These are phyloP conservation scores for Alternaria burnsii DNA, from an alignment of 2,329 filamentous ascomycete species.

Conservation along the genomic window DNA sequence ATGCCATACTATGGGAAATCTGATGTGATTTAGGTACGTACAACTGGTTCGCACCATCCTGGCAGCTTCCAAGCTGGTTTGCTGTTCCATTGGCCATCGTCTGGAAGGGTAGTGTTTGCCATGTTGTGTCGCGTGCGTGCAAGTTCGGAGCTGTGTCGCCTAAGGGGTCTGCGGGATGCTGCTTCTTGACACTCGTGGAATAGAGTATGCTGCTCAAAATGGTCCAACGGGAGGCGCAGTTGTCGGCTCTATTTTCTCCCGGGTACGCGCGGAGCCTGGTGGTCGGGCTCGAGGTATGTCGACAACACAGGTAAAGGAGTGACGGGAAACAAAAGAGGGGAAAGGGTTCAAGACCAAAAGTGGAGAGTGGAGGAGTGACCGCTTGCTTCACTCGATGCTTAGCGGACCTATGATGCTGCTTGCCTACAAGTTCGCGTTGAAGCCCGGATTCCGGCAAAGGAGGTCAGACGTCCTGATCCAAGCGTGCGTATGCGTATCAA, in stretches of 20 bases:
- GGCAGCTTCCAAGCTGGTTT: slow-evolving; percentile 54
- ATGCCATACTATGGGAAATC: background rate
- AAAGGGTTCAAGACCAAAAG: slow-evolving; percentile 1
- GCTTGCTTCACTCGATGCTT: slow-evolving; percentile 13
- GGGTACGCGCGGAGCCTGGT: background rate
- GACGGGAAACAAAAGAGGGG: slow-evolving; percentile 5
- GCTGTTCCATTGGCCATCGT: slow-evolving; percentile 48
- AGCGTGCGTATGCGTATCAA: slow-evolving; percentile 14
- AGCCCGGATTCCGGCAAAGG: slow-evolving; percentile 11
- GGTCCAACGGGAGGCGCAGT: background rate
- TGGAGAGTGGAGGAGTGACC: slow-evolving; percentile 3
- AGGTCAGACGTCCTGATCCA: slow-evolving; percentile 14
- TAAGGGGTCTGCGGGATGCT: background rate
- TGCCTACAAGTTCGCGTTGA: slow-evolving; percentile 13
- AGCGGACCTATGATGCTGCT: slow-evolving; percentile 7
- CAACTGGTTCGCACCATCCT: slow-evolving; percentile 53
- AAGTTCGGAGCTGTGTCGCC: background rate
- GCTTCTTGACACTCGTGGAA: background rate
- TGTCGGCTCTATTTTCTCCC: slow-evolving; percentile 4
- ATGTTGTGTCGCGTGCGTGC: slow-evolving; percentile 15
- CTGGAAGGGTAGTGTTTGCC: slow-evolving; percentile 23
- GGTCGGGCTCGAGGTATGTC: background rate
- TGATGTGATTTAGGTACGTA: slow-evolving; percentile 27
- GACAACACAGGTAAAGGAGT: slow-evolving; percentile 9
- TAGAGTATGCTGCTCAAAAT: background rate